Conservation (phyloP, 2,329 filamentous ascomycete genomes). For the Cladosporium sp. region DNA sequence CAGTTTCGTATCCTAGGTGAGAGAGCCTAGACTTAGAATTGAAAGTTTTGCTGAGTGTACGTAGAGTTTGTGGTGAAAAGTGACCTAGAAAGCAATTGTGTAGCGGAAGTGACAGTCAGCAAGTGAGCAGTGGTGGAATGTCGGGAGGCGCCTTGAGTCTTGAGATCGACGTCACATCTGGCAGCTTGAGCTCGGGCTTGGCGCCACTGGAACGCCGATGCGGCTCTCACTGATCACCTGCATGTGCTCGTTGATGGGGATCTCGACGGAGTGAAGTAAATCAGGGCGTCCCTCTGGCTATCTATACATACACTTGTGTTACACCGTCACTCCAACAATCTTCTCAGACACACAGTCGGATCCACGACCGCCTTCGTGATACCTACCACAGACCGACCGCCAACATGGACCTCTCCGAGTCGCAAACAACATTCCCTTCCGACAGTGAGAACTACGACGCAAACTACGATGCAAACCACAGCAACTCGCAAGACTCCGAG, state of each 20-base stretch:
- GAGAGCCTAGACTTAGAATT: neutral
- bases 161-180: neutral
- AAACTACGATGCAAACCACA: conserved; percentile 62
- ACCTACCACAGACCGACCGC: neutral
- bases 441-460: conserved; percentile 80
- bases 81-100: too few relatives aligned
- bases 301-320: neutral
- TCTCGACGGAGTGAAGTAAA: neutral
- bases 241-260: neutral
- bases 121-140: conserved; percentile 18
- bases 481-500: conserved; percentile 46
- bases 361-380: too few relatives aligned
- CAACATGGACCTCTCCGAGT: conserved; percentile 55
- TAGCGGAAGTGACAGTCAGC: neutral
- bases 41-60: too few relatives aligned
- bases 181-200: conserved; percentile 5
- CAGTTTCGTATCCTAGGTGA: neutral
- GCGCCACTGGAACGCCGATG: neutral
- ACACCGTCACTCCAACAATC: neutral
- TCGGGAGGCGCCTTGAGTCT: conserved; percentile 39
- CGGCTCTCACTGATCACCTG: neutral
- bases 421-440: conserved; percentile 71
- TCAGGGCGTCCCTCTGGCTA: neutral
- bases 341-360: neutral
- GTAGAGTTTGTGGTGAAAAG: too few relatives aligned